These are phyloP conservation scores for Avena insularis DNA, from an alignment of 176 grass and related monocot genomes.

Conservation along the genomic window DNA sequence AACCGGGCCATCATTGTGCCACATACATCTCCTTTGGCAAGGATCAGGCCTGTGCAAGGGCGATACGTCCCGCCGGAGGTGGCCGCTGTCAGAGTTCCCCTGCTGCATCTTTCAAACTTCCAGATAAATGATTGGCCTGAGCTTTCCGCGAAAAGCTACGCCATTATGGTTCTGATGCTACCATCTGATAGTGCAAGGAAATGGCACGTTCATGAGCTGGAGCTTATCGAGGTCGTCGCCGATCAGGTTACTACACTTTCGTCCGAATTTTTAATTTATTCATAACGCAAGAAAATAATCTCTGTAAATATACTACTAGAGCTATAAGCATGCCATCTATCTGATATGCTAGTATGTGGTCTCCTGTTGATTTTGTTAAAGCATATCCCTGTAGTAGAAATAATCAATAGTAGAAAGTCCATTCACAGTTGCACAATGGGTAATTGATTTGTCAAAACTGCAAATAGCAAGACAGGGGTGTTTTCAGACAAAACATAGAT, in stretches of 20 bases:
- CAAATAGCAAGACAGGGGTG: neutral
- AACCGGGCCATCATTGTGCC: constrained; percentile 67
- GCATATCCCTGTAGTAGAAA: neutral
- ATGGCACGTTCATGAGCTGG: constrained; percentile 61
- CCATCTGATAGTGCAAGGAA: constrained; percentile 61
- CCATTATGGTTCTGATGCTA: constrained; percentile 72
- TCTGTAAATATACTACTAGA: no score
- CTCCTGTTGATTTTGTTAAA: neutral
- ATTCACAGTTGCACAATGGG: neutral
- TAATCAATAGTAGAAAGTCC: neutral
- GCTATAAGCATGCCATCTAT: neutral
- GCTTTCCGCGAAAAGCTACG: constrained; percentile 54
- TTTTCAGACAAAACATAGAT: neutral
- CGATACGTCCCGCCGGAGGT: constrained; percentile 59
- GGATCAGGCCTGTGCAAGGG: constrained; percentile 58
- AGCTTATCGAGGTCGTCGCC: constrained; percentile 64
- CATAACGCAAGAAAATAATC: no score
- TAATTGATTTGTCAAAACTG: neutral
- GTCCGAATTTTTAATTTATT: neutral
- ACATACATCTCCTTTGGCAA: constrained; percentile 62
- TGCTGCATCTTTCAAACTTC: constrained; percentile 62
- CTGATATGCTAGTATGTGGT: neutral
- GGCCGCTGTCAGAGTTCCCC: constrained; percentile 54
- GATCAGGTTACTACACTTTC: constrained; percentile 52
- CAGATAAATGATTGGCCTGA: constrained; percentile 69